A percentile compares a stretch with the other conserved stretches of the same genome.
phyloP scores from a whole-genome alignment of 768 basidiomycete species.

The Termitomyces sp. region DNA sequence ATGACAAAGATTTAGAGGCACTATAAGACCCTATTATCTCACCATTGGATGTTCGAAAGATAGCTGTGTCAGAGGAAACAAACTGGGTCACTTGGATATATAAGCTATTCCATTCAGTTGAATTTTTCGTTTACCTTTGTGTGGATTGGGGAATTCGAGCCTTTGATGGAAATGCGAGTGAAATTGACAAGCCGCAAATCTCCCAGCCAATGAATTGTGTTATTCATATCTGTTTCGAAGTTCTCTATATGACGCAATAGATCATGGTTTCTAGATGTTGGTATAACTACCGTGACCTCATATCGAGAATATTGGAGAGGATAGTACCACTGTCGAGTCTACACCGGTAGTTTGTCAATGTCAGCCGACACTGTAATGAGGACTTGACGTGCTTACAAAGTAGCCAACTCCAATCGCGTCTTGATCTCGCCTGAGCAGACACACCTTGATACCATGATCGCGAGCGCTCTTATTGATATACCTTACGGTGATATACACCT shows the following conservation, averaged over 20 bases:
- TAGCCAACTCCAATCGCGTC: conserved; percentile 28
- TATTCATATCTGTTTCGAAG: conserved; percentile 36
- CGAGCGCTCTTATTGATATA: conserved; percentile 14
- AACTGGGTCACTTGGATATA: conserved; percentile 10
- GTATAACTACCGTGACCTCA: conserved; percentile 31
- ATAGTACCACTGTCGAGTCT: conserved; percentile 7
- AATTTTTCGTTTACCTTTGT: conserved; percentile 22
- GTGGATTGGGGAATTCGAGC: conserved; percentile 28
- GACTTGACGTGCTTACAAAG: conserved; percentile 21
- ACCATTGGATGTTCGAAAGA: conserved; percentile 23
- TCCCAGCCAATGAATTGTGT: conserved; percentile 30
- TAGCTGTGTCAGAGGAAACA: conserved; percentile 11
- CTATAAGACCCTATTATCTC: conserved; percentile 38
- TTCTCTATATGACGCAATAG: conserved; percentile 27
- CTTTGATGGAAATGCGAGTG: conserved; percentile 25
- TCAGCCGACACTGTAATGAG: neutral
- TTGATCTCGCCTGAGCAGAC: conserved; percentile 19
- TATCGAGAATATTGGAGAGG: neutral
- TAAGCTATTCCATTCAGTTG: neutral
- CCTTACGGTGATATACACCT: conserved; percentile 20
- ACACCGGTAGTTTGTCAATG: neutral
- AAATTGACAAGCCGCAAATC: conserved; percentile 32
- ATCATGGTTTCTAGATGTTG: conserved; percentile 16
- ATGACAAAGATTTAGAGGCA: conserved; percentile 25
- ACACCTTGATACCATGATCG: conserved; percentile 21